Percentiles rank a stretch among this genome's conserved stretches.
Conservation (phyloP, 1,139 yeast species). For the Debaryomyces fabryi region DNA sequence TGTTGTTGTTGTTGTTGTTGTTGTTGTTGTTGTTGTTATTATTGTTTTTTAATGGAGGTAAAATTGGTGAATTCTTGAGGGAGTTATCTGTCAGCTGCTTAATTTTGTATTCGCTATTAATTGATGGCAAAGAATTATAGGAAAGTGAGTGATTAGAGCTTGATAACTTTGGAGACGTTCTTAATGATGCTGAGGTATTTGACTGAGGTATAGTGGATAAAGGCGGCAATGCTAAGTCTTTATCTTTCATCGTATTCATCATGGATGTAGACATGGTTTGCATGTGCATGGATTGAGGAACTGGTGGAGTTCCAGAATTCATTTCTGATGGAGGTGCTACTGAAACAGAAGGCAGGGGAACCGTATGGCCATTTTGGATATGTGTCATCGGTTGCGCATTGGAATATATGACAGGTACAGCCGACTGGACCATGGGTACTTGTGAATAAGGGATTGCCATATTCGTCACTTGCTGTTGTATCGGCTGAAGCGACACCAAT, state of each 20-base stretch:
- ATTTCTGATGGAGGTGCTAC: conserved; percentile 4
- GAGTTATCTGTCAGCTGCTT: neutral
- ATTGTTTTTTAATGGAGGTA: conserved; percentile 10
- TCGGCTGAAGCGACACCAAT: conserved; percentile 37
- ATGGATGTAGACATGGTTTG: conserved; percentile 3
- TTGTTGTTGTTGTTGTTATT: neutral
- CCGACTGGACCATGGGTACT: conserved; percentile 2
- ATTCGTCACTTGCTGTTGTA: conserved; percentile 12
- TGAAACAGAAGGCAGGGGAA: conserved; percentile 8
- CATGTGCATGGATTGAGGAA: conserved; percentile 3
- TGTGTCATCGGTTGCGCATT: conserved; percentile 6
- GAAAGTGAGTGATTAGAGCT: conserved; percentile 10
- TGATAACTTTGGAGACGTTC: conserved; percentile 8
- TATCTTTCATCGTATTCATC: neutral
- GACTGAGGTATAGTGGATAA: conserved; percentile 4
- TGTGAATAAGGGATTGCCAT: conserved; percentile 9
- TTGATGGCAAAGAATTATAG: conserved; percentile 9
- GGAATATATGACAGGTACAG: conserved; percentile 11
- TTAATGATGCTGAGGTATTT: neutral
- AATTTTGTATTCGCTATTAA: neutral
- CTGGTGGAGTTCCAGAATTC: conserved; percentile 7
- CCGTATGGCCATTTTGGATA: conserved; percentile 6
- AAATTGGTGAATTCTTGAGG: conserved; percentile 9
- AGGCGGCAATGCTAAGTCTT: conserved; percentile 8
- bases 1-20: no score